These are phyloP conservation scores for Cyclospora cayetanensis DNA, from an alignment of 169 alveolate species.

Conservation along the genomic window DNA sequence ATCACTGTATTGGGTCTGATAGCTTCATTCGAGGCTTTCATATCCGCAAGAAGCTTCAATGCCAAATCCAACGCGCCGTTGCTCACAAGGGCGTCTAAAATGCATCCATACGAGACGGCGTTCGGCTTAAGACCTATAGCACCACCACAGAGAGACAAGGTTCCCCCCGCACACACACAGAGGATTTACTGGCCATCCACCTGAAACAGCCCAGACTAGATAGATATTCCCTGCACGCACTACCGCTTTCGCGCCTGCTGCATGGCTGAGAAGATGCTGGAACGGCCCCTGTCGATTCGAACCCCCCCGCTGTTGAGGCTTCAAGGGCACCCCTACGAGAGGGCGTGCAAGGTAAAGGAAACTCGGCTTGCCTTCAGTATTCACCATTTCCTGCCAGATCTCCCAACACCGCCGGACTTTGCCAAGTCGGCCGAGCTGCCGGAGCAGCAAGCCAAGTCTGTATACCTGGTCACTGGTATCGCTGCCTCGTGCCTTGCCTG, in stretches of 20 bases:
- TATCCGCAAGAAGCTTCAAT: conserved; percentile 85
- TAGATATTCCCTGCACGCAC: too few species aligned
- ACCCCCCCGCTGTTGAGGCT: too few species aligned
- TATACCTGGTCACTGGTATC: conserved; percentile 59
- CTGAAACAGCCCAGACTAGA: too few species aligned
- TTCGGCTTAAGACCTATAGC: conserved; percentile 76
- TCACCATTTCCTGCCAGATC: conserved; percentile 67
- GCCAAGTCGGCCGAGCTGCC: conserved; percentile 71
- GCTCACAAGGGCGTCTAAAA: conserved; percentile 93
- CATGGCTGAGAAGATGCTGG: too few species aligned
- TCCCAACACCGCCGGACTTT: conserved; percentile 70
- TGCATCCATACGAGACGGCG: conserved; percentile 90
- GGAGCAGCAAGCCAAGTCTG: conserved; percentile 63
- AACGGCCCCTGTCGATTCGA: too few species aligned
- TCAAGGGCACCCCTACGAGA: too few species aligned
- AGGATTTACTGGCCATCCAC: too few species aligned
- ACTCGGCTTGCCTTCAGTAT: conserved; percentile 55
- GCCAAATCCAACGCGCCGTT: conserved; percentile 91
- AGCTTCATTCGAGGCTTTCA: conserved; percentile 82
- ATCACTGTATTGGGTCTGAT: conserved; percentile 90
- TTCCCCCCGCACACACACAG: background rate
- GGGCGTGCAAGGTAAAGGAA: background rate
- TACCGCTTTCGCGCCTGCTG: too few species aligned
- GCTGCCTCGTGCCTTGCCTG: conserved; percentile 42
- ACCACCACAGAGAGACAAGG: background rate